Percentiles rank a stretch among this genome's conserved stretches.
phyloP scores from a whole-genome alignment of 2,329 filamentous ascomycete species.

The Fusarium subglutinans region DNA sequence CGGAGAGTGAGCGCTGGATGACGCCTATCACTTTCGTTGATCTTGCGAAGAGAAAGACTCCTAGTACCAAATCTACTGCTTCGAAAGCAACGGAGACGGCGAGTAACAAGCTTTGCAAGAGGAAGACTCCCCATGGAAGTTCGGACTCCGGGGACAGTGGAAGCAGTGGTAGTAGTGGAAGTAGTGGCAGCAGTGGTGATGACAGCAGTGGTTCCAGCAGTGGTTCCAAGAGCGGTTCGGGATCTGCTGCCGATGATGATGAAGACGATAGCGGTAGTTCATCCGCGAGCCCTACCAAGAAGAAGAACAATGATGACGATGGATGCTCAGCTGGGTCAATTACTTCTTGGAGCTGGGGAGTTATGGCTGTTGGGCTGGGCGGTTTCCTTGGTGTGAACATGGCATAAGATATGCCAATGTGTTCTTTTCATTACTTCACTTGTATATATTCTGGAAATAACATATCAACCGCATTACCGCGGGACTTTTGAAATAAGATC shows the following conservation, averaged over 20 bases:
- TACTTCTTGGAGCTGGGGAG: not conserved
- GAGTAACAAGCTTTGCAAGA: slow-evolving; percentile 9
- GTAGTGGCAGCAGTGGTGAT: not conserved
- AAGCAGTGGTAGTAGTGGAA: not conserved
- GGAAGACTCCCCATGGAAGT: not conserved
- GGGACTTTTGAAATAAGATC: not conserved
- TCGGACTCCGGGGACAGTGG: not conserved
- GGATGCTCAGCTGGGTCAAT: slow-evolving; percentile 12
- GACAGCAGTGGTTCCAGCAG: not conserved
- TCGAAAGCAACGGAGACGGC: not conserved
- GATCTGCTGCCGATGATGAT: not conserved
- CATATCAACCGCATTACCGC: not conserved
- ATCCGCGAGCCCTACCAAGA: not conserved
- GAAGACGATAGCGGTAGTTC: not conserved
- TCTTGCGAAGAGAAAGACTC: slow-evolving; percentile 6
- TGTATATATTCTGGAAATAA: not conserved
- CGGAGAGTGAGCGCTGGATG: slow-evolving; percentile 33
- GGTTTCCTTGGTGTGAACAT: slow-evolving; percentile 8
- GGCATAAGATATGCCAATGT: not conserved
- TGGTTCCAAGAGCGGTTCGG: not conserved
- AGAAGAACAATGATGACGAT: not conserved
- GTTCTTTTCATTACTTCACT: not conserved
- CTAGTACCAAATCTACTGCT: not conserved
- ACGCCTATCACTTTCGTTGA: slow-evolving; percentile 33
- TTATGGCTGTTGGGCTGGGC: slow-evolving; percentile 9